Conservation (phyloP, 2,329 filamentous ascomycete species). For the Biscogniauxia mediterranea region DNA sequence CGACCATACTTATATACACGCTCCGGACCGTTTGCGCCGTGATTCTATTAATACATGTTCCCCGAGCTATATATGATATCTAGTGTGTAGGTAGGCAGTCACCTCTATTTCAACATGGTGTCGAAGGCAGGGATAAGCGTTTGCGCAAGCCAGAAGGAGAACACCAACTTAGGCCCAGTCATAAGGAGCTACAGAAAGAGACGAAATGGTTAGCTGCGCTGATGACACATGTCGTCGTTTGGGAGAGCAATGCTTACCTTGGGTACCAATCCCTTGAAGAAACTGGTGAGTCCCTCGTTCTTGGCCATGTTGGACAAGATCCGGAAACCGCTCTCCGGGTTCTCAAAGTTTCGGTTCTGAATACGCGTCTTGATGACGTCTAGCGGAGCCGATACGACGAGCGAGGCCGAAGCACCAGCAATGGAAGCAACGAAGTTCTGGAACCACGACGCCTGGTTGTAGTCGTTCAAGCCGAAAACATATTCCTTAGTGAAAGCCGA, state of each 20-base stretch:
- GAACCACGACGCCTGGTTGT: conserved; percentile 90
- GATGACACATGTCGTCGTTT: conserved; percentile 14
- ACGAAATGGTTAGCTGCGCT: neutral
- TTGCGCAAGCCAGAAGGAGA: conserved; percentile 99
- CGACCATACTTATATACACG: conserved; percentile 18
- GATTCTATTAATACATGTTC: conserved; percentile 7
- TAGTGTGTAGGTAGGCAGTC: neutral
- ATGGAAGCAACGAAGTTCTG: conserved; percentile 98
- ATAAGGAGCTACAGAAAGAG: conserved; percentile 68
- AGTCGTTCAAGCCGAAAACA: conserved; percentile 83
- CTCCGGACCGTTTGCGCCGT: conserved; percentile 8
- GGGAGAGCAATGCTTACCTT: conserved; percentile 57
- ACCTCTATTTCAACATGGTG: conserved; percentile 37
- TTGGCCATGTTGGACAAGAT: conserved; percentile 92
- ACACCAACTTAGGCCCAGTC: conserved; percentile 98
- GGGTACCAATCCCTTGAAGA: conserved; percentile 97
- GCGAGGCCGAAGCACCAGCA: conserved; percentile 89
- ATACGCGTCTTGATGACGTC: conserved; percentile 99
- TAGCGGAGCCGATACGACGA: conserved; percentile 91
- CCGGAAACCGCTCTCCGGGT: conserved; percentile 89
- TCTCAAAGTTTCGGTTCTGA: conserved; percentile 98
- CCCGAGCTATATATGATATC: conserved; percentile 8
- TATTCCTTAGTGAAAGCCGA: conserved; percentile 98
- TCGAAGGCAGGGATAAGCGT: conserved; percentile 94
- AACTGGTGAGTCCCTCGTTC: conserved; percentile 79